Evolutionary conservation across 1,139 yeast species (phyloP).

Genomic region (Zygosaccharomyces sapae): DNA sequence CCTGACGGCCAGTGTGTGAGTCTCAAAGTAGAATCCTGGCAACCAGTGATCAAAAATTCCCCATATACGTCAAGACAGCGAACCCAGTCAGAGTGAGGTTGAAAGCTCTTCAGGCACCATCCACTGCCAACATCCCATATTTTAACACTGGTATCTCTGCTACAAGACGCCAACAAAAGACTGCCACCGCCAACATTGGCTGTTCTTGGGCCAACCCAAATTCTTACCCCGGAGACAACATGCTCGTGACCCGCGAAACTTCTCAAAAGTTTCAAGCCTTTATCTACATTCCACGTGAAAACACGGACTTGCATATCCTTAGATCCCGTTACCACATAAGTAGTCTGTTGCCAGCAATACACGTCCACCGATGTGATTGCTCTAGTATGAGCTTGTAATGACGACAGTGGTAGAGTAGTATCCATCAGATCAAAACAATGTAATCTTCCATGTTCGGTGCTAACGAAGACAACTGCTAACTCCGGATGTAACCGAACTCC

Average conservation of each 20-base stretch:
- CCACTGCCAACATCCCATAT: conserved; percentile 77
- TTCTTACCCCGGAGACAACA: conserved; percentile 64
- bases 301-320: conserved; percentile 64
- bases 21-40: conserved; percentile 76
- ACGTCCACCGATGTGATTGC: conserved; percentile 60
- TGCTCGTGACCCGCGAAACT: conserved; percentile 89
- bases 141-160: conserved; percentile 70
- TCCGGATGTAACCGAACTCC: conserved; percentile 69
- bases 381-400: conserved; percentile 74
- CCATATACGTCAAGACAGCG: conserved; percentile 53
- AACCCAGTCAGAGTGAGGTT: conserved; percentile 90
- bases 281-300: conserved; percentile 30
- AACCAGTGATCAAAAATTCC: conserved; percentile 66
- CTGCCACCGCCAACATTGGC: neutral
- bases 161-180: conserved; percentile 49
- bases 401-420: conserved; percentile 61
- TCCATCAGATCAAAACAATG: conserved; percentile 70
- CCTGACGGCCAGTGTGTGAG: conserved; percentile 63
- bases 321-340: conserved; percentile 20
- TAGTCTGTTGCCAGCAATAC: conserved; percentile 32
- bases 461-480: conserved; percentile 61
- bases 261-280: conserved; percentile 51
- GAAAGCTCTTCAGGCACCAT: conserved; percentile 58
- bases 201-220: conserved; percentile 27
- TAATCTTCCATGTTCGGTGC: conserved; percentile 71